Base-by-base conservation (phyloP, 2,329 filamentous ascomycete genomes). In the Fusarium subtropicale region DNA sequence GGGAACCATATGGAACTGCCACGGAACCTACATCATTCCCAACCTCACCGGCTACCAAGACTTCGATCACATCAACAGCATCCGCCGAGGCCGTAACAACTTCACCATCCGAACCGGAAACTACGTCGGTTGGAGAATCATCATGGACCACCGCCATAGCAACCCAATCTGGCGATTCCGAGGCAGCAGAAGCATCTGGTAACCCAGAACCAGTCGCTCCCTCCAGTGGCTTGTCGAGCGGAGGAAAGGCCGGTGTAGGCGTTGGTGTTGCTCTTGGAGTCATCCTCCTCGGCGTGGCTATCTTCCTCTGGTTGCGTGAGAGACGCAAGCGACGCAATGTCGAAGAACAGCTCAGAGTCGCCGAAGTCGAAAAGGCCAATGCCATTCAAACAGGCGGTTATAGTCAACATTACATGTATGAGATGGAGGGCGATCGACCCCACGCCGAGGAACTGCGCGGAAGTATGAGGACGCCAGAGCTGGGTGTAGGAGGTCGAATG, bases 401-500 rank as follows among this genome's bases (percentile, higher is more conserved):
- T 28, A 39, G 48, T 3, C 58, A 41, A 36, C 50, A 47, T 9
- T 51, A 36, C 2, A 26, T 69, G 12, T 67, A 59, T n/a, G 72
- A 74, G 56, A 74, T 74, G 72, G 72, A 74, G 22, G 72, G 72
- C 6, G 68, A 73, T 33, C 56, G 70, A 33, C 66, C 71, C 13
- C 56, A 64, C 7, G 50, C 48, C 3, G 60, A 66, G 16, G 72
- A 74, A 46, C 41, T 74, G 18, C 66, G 71, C 26, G 72, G 70
- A 15, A 47, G 60, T 16, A 65, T 69, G 68, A 62, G 51, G 42
- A 74, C 72, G 10, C 72, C 72, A 10, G 72, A 74, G 38, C 47
- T 74, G 16, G 53, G 50, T 6, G 31, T 24, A 5, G 30, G 7
- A n/a, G 50, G 44, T 22, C 24, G 22, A n/a, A 56, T 45, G 7